phyloP scores from a whole-genome alignment of 179 eudicot species.

The Silene coronaria region DNA sequence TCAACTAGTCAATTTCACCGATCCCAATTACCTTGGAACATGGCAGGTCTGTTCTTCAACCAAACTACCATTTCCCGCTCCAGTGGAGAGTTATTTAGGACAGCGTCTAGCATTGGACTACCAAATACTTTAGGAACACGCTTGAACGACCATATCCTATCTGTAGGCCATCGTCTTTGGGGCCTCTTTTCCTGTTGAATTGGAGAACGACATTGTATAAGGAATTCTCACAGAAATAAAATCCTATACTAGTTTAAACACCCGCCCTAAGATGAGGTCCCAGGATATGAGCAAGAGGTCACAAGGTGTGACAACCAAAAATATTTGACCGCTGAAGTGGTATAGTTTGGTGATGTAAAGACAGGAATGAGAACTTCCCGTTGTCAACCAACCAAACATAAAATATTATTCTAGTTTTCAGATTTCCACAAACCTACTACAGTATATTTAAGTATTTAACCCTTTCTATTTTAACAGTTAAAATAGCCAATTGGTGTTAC shows the following conservation, averaged over 20 bases:
- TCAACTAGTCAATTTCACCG: constrained; percentile 37
- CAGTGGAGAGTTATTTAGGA: constrained; percentile 45
- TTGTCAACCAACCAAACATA: no score
- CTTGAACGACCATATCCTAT: constrained; percentile 79
- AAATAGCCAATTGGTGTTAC: no score
- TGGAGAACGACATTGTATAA: background rate
- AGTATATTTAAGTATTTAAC: no score
- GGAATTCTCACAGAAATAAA: background rate
- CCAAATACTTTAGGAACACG: constrained; percentile 52
- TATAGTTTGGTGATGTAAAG: no score
- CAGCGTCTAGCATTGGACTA: constrained; percentile 94
- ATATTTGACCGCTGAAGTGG: background rate
- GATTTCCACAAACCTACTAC: no score
- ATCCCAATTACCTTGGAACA: constrained; percentile 85
- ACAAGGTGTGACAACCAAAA: background rate
- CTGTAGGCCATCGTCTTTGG: constrained; percentile 87
- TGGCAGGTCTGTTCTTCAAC: constrained; percentile 83
- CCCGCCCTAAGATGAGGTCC: background rate
- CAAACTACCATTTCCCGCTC: constrained; percentile 80
- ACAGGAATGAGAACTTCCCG: no score
- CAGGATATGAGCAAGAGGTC: background rate
- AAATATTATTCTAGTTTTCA: no score
- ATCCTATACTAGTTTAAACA: background rate
- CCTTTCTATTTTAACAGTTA: no score
- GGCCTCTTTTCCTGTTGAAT: constrained; percentile 70